These are phyloP conservation scores for Myrmaecium sp. DNA, from an alignment of 2,329 filamentous ascomycete species.

Conservation along the genomic window DNA sequence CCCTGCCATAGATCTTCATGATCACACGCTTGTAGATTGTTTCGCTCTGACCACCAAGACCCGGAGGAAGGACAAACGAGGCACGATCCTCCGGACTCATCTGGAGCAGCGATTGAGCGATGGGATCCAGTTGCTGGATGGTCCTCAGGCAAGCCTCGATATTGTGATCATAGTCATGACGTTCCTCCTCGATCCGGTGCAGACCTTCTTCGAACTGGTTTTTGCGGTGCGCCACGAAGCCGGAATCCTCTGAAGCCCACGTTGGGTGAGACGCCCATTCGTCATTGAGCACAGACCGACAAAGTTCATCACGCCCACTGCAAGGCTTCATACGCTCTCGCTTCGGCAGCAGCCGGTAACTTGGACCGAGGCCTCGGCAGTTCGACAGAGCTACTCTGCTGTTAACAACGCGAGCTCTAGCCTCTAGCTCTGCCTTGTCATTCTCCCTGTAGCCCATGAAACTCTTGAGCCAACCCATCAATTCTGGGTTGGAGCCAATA, in stretches of 20 bases:
- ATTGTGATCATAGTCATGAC: slow-evolving; percentile 96
- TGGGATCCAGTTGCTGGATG: slow-evolving; percentile 87
- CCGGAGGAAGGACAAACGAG: slow-evolving; percentile 61
- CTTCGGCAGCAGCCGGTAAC: slow-evolving; percentile 83
- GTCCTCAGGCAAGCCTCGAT: slow-evolving; percentile 91
- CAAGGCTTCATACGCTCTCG: slow-evolving; percentile 81
- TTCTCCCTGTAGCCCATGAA: slow-evolving; percentile 54
- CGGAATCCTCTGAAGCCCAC: slow-evolving; percentile 95
- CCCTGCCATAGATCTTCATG: slow-evolving; percentile 88
- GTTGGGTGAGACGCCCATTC: slow-evolving; percentile 98
- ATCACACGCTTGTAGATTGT: slow-evolving; percentile 94
- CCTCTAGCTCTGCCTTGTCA: slow-evolving; percentile 30
- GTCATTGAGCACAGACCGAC: slow-evolving; percentile 83
- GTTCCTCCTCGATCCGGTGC: slow-evolving; percentile 92
- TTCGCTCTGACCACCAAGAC: slow-evolving; percentile 80
- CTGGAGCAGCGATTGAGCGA: slow-evolving; percentile 75
- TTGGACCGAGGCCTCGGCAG: slow-evolving; percentile 87
- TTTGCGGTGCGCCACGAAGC: slow-evolving; percentile 94
- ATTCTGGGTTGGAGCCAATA: slow-evolving; percentile 72
- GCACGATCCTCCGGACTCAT: slow-evolving; percentile 56
- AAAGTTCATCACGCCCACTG: slow-evolving; percentile 87
- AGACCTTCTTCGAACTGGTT: slow-evolving; percentile 89
- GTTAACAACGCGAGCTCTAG: slow-evolving; percentile 66
- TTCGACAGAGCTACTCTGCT: slow-evolving; percentile 87
- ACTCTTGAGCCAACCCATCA: slow-evolving; percentile 75